phyloP scores from a whole-genome alignment of 169 alveolate genomes.

The Plasmodium coatneyi region DNA sequence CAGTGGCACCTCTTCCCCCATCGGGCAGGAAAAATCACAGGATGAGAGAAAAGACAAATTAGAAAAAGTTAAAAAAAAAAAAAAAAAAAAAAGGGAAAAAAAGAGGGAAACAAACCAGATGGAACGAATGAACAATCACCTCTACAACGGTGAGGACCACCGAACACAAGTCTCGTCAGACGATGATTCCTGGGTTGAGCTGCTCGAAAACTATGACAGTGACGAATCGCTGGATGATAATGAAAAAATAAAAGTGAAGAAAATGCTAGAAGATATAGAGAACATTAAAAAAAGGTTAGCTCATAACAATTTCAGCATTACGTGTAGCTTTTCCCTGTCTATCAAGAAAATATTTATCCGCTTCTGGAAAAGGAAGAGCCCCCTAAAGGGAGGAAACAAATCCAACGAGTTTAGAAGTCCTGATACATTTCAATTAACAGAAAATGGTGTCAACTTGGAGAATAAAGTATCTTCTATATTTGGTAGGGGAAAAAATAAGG shows the following conservation, averaged over 20 bases:
- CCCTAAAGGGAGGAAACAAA: constrained; percentile 26
- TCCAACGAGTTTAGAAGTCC: neutral
- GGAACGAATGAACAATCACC: neutral
- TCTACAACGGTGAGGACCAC: neutral
- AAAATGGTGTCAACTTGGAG: neutral
- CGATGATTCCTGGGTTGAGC: constrained; percentile 69
- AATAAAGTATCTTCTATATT: neutral
- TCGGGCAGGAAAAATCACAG: neutral
- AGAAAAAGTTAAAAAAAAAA: neutral
- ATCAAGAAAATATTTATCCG: constrained; percentile 53
- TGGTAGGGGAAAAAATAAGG: neutral
- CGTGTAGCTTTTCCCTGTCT: constrained; percentile 63
- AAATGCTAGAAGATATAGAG: constrained; percentile 59
- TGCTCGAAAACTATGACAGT: constrained; percentile 61
- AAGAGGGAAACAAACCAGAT: neutral
- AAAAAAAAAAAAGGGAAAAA: constrained; percentile 3
- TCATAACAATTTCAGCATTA: constrained; percentile 52
- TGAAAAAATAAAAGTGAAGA: constrained; percentile 43
- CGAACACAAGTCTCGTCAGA: constrained; percentile 15
- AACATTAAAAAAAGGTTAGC: constrained; percentile 55
- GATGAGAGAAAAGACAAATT: neutral
- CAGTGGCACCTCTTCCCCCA: neutral
- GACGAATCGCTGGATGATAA: constrained; percentile 67
- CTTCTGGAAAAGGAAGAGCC: constrained; percentile 69
- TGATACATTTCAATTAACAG: constrained; percentile 14